Evolutionary conservation across 2,329 filamentous ascomycete genomes (phyloP), one percentile per base, ranked within the genome.

Genomic region (Ophiosphaerella korrae): DNA sequence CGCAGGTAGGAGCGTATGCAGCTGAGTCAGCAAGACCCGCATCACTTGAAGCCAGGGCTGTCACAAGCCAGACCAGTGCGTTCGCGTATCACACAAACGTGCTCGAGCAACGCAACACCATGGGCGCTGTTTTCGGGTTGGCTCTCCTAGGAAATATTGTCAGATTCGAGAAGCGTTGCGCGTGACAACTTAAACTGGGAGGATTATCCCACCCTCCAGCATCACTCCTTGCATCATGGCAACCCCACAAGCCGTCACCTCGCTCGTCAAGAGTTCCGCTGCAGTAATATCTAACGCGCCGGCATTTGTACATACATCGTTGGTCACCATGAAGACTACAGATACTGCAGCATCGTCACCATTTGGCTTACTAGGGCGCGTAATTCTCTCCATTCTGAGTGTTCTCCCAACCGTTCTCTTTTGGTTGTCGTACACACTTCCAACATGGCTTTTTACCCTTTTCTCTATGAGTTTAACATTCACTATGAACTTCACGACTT

Each of bases 401-500:
- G 77, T 84, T 48, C 72, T 87, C 44, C 85, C 85, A 38, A 79
- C 80, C 53, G 52, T 83, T 32, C 73, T 87, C 45, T 95, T 94
- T 76, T 96, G 89, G 87, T 75, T 87, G 47, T 85, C 93, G 23
- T 92, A 97, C 61, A 95, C 90, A 13, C 74, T 97, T 52, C 94
- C 94, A 37, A 91, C 90, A 71, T 85, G 94, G 74, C 83, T 97
- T 14, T 99, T 96, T 72, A 89, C 87, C 5, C 80, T 96, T 55
- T 90, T 96, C 68, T 96, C 92, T 5, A 93, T 91, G 58, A 97
- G 90, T 74, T 80, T 96, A 79, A 99, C 94, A 0, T 90, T 99
- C 68, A 99, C 94, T 9, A 95, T 99, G 92, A 97, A 97, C 72
- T 93, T 94, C 63, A 97, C 93, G 16, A 99, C 94, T 14, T 76